Evolutionary conservation across 192 early-diverging fungal species (phyloP).

Genomic region (Umbelopsis ramanniana): DNA sequence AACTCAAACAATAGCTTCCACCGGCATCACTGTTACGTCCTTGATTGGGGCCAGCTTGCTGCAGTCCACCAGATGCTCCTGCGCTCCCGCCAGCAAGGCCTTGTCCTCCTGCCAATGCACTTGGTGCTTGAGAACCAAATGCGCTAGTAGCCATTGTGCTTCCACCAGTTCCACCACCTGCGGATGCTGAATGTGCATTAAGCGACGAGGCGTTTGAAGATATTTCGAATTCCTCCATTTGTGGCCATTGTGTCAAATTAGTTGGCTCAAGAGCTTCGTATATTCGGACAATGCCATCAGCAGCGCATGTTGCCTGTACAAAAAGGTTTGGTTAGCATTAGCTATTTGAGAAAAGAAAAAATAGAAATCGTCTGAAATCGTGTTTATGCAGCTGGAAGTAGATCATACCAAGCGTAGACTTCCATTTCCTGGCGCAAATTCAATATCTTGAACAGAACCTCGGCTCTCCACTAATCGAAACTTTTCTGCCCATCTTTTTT

Average conservation of each 20-base stretch:
- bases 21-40: constrained; percentile 61
- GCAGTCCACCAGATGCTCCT: background rate
- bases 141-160: background rate
- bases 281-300: constrained; percentile 85
- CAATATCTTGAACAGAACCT: constrained; percentile 84
- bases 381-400: background rate
- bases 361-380: background rate
- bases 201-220: background rate
- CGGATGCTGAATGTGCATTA: background rate
- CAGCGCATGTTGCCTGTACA: constrained; percentile 70
- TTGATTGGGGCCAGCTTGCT: background rate
- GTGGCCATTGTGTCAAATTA: constrained; percentile 77
- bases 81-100: background rate
- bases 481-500: constrained; percentile 70
- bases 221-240: constrained; percentile 65
- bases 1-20: constrained; percentile 81
- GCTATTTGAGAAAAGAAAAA: background rate
- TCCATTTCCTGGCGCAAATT: constrained; percentile 85
- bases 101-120: background rate
- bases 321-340: background rate
- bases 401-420: constrained; percentile 73
- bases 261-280: constrained; percentile 87
- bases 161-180: background rate
- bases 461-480: constrained; percentile 67
- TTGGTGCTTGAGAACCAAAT: background rate